Base-by-base conservation (phyloP, 2,329 filamentous ascomycete genomes). In the Penicillium janthinellum region DNA sequence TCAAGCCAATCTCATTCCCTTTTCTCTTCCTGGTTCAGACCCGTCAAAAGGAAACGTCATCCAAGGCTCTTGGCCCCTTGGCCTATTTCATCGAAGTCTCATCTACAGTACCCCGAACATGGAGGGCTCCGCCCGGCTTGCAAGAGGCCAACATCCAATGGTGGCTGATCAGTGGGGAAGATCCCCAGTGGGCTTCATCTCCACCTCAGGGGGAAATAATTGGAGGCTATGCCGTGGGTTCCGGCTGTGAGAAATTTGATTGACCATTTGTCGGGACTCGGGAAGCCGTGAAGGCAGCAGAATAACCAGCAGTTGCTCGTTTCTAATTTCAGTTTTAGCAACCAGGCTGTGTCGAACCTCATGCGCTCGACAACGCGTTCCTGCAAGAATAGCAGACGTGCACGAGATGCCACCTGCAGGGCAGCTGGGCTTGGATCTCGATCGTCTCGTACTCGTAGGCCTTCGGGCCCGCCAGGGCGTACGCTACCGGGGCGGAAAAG, bases 121-220 rank as follows among this genome's bases (percentile, higher is more conserved):
- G 34, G 53, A 34, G 15, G 7, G 3, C 11, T 37, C 28, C 10
- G 31, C n/a, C 25, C 28, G 31, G 31, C 31, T 41, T 41, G 31
- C n/a, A 25, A 41, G 25, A 12, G 12, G n/a, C 34, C 22, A 8
- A 12, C 10, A 38, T 22, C 28, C 45, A 37, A 20, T 12, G 22
- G 57, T 56, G 34, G 55, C 53, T 47, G 54, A 59, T 60, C 50
- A 3, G 59, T 60, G 57, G 60, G 55, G 52, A 56, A 50, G 5
- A 41, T 54, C 47, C 45, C 38, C 54, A 11, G 11, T 44, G 48
- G 35, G 17, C 56, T 55, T 44, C 55, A 56, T 42, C n/a, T 49
- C 49, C 50, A 37, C 56, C 48, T 59, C 39, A 22, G 51, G 34
- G 58, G 50, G 56, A 31, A 39, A 48, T 17, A 5, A 38, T 25